Percentiles rank a stretch among this genome's conserved stretches.
These are phyloP conservation scores for Fusarium drepaniforme DNA, from an alignment of 2,329 filamentous ascomycete genomes.

Conservation along the genomic window DNA sequence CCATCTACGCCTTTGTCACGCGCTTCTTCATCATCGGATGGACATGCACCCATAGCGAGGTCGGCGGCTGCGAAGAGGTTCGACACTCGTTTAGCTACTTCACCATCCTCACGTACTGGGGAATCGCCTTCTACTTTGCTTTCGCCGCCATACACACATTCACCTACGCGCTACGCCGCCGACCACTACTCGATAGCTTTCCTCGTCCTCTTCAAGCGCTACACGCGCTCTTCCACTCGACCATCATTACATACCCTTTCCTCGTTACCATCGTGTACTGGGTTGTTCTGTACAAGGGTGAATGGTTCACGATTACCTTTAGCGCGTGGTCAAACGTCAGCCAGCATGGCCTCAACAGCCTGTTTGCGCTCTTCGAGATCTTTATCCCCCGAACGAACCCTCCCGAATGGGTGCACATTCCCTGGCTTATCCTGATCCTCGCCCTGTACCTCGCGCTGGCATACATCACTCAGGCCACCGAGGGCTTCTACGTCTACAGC, in stretches of 20 bases:
- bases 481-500: conserved; percentile 81
- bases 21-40: conserved; percentile 78
- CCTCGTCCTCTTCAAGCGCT: conserved; percentile 73
- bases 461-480: conserved; percentile 76
- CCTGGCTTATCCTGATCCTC: conserved; percentile 77
- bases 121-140: conserved; percentile 82
- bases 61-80: conserved; percentile 59
- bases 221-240: conserved; percentile 74
- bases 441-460: conserved; percentile 79
- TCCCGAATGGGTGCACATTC: conserved; percentile 72
- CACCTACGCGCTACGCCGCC: conserved; percentile 69
- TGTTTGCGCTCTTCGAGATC: conserved; percentile 83
- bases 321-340: conserved; percentile 75
- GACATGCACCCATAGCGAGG: conserved; percentile 64
- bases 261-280: conserved; percentile 81
- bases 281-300: conserved; percentile 66
- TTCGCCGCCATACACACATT: conserved; percentile 76
- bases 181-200: conserved; percentile 68
- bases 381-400: conserved; percentile 74
- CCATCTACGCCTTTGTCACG: conserved; percentile 77
- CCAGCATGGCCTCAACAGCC: conserved; percentile 80
- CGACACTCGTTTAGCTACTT: conserved; percentile 81
- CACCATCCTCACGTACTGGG: conserved; percentile 86
- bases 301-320: conserved; percentile 66
- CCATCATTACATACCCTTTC: conserved; percentile 72